Conservation (phyloP, 1,139 yeast genomes). For the Debaryomyces fabryi region DNA sequence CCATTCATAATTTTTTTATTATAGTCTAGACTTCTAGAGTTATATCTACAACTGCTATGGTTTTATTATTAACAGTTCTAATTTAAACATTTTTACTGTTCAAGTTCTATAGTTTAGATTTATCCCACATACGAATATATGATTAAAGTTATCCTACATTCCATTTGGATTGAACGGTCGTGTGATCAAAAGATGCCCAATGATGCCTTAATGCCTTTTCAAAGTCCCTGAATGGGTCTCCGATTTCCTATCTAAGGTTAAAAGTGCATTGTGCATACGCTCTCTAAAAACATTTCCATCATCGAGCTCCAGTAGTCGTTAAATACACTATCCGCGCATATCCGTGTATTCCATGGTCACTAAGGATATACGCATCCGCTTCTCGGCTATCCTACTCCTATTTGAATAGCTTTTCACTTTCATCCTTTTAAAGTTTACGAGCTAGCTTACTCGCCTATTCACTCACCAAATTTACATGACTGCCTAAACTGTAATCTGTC, state of each 20-base stretch:
- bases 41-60: neutral
- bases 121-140: neutral
- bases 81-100: neutral
- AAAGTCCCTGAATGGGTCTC: neutral
- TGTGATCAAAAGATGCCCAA: neutral
- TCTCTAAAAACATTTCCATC: neutral
- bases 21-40: neutral
- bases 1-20: neutral
- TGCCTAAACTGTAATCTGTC: neutral
- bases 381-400: neutral
- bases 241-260: neutral
- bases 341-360: neutral
- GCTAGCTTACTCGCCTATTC: neutral
- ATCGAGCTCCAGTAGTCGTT: neutral
- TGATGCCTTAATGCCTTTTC: neutral
- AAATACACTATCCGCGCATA: neutral
- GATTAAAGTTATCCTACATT: neutral
- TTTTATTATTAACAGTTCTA: neutral
- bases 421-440: neutral
- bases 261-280: neutral
- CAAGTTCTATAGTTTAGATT: neutral
- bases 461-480: neutral
- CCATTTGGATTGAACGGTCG: neutral
- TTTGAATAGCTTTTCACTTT: neutral
- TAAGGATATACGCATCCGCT: neutral